Conservation (phyloP, 257 asterid species). For the Penstemon newberryi region DNA sequence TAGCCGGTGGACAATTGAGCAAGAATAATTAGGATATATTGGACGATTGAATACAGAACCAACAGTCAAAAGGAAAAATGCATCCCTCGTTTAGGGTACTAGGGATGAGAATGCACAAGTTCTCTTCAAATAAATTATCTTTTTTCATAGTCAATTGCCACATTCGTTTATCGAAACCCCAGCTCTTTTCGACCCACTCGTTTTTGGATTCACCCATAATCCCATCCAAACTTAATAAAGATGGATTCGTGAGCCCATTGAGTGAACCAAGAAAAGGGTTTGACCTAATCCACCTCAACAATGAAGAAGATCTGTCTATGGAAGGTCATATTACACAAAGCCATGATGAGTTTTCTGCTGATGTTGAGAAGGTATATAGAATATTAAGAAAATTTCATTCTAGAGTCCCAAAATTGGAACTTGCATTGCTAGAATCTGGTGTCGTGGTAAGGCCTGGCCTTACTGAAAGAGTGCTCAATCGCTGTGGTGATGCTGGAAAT, state of each 20-base stretch:
- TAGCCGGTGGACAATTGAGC: no score
- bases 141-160: constrained; percentile 33
- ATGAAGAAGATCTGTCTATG: constrained; percentile 27
- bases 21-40: no score
- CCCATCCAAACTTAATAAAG: constrained; percentile 23
- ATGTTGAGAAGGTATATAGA: constrained; percentile 76
- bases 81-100: no score
- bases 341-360: constrained; percentile 69
- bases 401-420: constrained; percentile 80
- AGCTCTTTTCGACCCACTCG: constrained; percentile 41
- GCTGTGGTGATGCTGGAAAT: constrained; percentile 96
- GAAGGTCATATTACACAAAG: constrained; percentile 32
- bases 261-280: constrained; percentile 35
- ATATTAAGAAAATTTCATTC: constrained; percentile 72
- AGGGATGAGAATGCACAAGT: constrained; percentile 32
- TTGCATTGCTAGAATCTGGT: constrained; percentile 81
- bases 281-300: constrained; percentile 51
- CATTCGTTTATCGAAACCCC: constrained; percentile 26
- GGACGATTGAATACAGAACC: no score
- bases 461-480: constrained; percentile 81
- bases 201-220: constrained; percentile 33
- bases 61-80: no score
- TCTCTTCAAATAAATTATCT: constrained; percentile 29
- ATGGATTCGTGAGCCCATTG: constrained; percentile 16
- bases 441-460: constrained; percentile 64